Conservation (phyloP, 306 rosid genomes). For the Prunus dulcis region DNA sequence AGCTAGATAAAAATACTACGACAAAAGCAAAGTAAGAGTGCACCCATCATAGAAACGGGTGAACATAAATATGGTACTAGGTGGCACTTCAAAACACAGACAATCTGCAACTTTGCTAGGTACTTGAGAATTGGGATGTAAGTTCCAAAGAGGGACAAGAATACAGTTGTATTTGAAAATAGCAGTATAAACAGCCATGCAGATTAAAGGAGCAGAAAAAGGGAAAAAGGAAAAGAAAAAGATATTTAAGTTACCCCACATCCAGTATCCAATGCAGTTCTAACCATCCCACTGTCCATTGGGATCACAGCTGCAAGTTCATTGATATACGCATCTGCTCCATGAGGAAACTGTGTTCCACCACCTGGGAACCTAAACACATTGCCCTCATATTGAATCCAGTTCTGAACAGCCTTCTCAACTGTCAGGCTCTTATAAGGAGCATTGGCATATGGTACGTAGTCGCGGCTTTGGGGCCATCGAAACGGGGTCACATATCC, state of each 20-base stretch:
- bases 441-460: constrained; percentile 74
- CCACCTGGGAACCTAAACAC: constrained; percentile 88
- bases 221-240: neutral
- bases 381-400: constrained; percentile 84
- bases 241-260: constrained; percentile 65
- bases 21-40: too few species aligned
- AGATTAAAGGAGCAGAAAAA: neutral
- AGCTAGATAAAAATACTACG: too few species aligned
- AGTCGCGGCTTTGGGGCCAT: constrained; percentile 83
- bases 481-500: constrained; percentile 75
- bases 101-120: neutral
- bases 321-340: constrained; percentile 78
- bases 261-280: constrained; percentile 81
- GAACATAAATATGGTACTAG: too few species aligned
- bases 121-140: neutral
- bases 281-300: constrained; percentile 58
- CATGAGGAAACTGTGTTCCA: constrained; percentile 82
- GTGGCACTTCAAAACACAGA: neutral
- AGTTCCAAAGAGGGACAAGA: neutral
- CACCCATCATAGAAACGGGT: too few species aligned
- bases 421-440: constrained; percentile 78
- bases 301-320: constrained; percentile 77
- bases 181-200: constrained; percentile 8
- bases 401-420: constrained; percentile 87
- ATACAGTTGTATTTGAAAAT: neutral